Evolutionary conservation across 2,329 filamentous ascomycete species (phyloP), one percentile per base, ranked within the genome.

Genomic region (Colletotrichum paranaense): DNA sequence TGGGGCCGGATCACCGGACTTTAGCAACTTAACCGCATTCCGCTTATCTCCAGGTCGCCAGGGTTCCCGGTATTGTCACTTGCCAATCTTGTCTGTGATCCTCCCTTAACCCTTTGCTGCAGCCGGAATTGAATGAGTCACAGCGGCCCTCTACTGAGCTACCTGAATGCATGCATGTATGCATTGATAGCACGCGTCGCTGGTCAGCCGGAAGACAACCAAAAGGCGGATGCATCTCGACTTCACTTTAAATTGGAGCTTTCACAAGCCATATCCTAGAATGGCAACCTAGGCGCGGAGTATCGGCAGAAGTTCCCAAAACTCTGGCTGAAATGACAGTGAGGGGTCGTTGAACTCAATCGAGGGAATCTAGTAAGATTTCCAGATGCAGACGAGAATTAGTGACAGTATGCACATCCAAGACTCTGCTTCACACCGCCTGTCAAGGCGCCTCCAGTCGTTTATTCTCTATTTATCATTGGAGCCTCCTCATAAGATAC

Each of bases 1-100:
- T 49, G 66, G 69, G 66, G 53, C 64, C 66, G 65, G 11, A 2
- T n/a, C n/a, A 22, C 42, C 59, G 69, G 69, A 69, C 52, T 72
- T 72, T 69, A 69, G 69, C 8, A 68, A 24, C 22, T 46, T 35
- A 35, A 42, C 63, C 42, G 46, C 11, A 19, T n/a, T n/a, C 24
- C 42, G 14, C 16, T 53, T 49, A 49, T 32, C 64, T 52, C 42
- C 24, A 65, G 12, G 19, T 24, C 28, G 4, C 3, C 30, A 32
- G 32, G 32, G 30, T 24, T 32, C 32, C 22, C 52, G 53, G 16
- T 16, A 11, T 46, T 49, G 16, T 28, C 6, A 38, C 16, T 57
- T 46, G 2, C 8, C 19, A 5, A 49, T 49, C 5, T 49, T 49
- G 16, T 22, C 8, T 49, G 8, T 5, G 42, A 49, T 26, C 16